Evolutionary conservation across 2,329 filamentous ascomycete genomes (phyloP).

Genomic region (Bipolaris bicolor): DNA sequence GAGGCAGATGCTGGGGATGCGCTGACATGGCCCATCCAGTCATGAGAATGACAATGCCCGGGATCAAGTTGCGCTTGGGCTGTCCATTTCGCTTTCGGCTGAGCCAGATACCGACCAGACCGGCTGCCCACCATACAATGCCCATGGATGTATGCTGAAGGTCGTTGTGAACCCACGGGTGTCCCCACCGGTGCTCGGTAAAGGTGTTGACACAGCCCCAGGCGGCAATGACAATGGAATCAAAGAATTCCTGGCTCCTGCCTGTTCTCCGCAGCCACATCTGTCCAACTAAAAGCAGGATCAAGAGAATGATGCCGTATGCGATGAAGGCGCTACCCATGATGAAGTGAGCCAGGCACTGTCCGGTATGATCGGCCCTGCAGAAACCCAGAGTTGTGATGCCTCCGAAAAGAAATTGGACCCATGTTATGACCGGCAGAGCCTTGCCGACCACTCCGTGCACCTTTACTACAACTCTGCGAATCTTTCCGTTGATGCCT

Average conservation of each 20-base stretch:
- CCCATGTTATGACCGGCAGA: slow-evolving; percentile 86
- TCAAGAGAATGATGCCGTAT: slow-evolving; percentile 86
- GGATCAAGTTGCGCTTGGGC: slow-evolving; percentile 91
- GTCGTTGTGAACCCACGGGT: slow-evolving; percentile 88
- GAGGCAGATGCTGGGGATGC: slow-evolving; percentile 81
- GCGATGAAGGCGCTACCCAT: slow-evolving; percentile 97
- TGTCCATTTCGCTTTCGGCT: slow-evolving; percentile 81
- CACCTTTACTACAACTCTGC: slow-evolving; percentile 70
- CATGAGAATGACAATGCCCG: slow-evolving; percentile 85
- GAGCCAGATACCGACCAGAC: slow-evolving; percentile 89
- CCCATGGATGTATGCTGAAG: slow-evolving; percentile 99
- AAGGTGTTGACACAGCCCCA: slow-evolving; percentile 99
- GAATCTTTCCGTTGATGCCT: slow-evolving; percentile 79
- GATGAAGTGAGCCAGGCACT: slow-evolving; percentile 96
- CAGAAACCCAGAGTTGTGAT: slow-evolving; percentile 94
- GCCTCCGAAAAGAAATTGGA: slow-evolving; percentile 94
- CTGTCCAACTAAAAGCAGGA: slow-evolving; percentile 87
- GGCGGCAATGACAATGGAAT: slow-evolving; percentile 84
- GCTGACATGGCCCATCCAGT: slow-evolving; percentile 96
- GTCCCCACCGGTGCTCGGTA: slow-evolving; percentile 94
- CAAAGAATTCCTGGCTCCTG: slow-evolving; percentile 95
- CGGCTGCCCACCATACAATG: slow-evolving; percentile 97
- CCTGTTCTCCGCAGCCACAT: slow-evolving; percentile 81
- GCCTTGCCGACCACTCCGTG: slow-evolving; percentile 86
- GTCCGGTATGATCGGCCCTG: slow-evolving; percentile 85